Evolutionary conservation across 1,284 basidiomycete species (phyloP).

Genomic region (Melampsora occidentalis): DNA sequence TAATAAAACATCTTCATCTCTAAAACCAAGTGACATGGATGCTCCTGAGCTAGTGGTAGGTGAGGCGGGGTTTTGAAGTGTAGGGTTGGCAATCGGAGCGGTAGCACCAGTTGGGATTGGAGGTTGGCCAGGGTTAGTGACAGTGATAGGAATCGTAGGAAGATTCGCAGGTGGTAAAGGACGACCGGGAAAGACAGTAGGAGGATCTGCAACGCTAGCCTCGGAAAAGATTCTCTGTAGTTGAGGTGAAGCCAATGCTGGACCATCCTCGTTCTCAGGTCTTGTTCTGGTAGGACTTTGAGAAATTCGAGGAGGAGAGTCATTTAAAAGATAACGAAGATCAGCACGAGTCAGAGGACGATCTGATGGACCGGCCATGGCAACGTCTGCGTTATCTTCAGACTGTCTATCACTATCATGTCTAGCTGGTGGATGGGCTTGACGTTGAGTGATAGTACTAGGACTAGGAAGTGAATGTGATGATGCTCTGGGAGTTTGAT

Average conservation of each 20-base stretch:
- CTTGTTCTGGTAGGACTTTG: background rate
- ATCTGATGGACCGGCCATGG: background rate
- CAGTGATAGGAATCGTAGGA: slow-evolving; percentile 43
- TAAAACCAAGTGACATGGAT: slow-evolving; percentile 58
- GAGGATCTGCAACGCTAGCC: slow-evolving; percentile 15
- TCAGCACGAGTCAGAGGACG: background rate
- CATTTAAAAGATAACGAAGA: background rate
- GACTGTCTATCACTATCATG: background rate
- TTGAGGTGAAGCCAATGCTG: background rate
- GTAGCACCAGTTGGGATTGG: slow-evolving; percentile 51
- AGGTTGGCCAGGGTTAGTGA: slow-evolving; percentile 24
- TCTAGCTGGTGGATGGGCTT: background rate
- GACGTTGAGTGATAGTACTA: background rate
- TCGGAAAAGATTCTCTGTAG: slow-evolving; percentile 26
- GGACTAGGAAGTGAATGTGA: slow-evolving; percentile 24
- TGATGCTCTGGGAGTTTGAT: slow-evolving; percentile 43
- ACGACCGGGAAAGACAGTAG: background rate
- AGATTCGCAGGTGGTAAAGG: slow-evolving; percentile 50
- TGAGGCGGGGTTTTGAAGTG: slow-evolving; percentile 48
- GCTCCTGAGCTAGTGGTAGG: slow-evolving; percentile 55
- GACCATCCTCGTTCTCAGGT: background rate
- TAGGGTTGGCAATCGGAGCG: slow-evolving; percentile 5
- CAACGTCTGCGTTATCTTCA: background rate
- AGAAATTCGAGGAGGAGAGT: background rate
- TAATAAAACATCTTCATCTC: slow-evolving; percentile 90